Evolutionary conservation across 306 rosid genomes (phyloP).

Genomic region (Malus asiatica): DNA sequence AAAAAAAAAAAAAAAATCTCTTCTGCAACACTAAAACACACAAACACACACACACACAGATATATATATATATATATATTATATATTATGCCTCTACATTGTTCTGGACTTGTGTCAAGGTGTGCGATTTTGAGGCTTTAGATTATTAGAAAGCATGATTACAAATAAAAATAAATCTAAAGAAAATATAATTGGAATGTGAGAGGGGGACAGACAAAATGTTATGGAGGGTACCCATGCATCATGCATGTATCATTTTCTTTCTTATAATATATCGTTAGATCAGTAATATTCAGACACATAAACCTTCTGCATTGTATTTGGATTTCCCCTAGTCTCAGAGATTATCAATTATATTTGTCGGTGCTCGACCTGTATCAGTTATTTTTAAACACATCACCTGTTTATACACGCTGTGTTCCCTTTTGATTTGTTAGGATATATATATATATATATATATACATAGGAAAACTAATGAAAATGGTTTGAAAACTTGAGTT

Average conservation of each 20-base stretch:
- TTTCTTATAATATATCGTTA: conserved; percentile 26
- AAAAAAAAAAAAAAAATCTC: not conserved
- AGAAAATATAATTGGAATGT: not conserved
- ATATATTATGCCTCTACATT: conserved; percentile 20
- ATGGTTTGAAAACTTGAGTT: too few relatives aligned
- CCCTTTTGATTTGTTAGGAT: not conserved
- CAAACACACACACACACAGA: too few relatives aligned
- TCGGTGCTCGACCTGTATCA: conserved; percentile 8
- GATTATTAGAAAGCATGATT: not conserved
- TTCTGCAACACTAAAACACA: too few relatives aligned
- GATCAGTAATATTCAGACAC: conserved; percentile 20
- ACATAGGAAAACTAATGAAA: too few relatives aligned
- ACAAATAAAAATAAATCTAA: not conserved
- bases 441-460: too few relatives aligned
- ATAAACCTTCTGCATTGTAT: conserved; percentile 10
- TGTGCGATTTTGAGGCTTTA: conserved; percentile 19
- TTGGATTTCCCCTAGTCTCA: conserved; percentile 18
- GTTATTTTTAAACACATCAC: not conserved
- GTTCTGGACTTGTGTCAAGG: conserved; percentile 31
- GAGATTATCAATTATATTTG: conserved; percentile 24
- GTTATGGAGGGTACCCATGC: conserved; percentile 35
- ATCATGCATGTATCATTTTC: not conserved
- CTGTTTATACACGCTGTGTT: not conserved
- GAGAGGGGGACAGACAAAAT: conserved; percentile 22
- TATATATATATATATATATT: too few relatives aligned